phyloP scores from a whole-genome alignment of 2,329 filamentous ascomycete genomes.

The Fusarium coffeatum region DNA sequence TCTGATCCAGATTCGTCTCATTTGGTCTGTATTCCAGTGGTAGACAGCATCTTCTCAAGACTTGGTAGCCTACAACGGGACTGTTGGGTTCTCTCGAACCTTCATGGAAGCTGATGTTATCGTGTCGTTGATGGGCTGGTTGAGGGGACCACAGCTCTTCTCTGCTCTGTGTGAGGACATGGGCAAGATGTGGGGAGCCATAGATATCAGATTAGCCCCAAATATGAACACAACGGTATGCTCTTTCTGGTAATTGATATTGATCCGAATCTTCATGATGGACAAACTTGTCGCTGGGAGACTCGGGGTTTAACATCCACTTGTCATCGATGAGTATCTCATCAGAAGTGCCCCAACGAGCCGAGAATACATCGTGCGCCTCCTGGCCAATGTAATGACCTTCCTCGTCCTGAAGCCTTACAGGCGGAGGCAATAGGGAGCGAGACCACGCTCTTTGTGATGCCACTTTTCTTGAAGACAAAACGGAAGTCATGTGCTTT shows the following conservation, averaged over 20 bases:
- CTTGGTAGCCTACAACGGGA: background rate
- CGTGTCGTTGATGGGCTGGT: background rate
- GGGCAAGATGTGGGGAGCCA: background rate
- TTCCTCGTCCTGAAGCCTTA: background rate
- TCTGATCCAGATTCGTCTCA: rapidly evolving
- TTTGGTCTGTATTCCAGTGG: too few species aligned
- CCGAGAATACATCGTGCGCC: too few species aligned
- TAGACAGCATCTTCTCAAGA: background rate
- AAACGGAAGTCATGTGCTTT: background rate
- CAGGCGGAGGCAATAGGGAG: background rate
- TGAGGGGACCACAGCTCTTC: background rate
- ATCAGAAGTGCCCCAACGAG: too few species aligned
- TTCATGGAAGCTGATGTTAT: background rate
- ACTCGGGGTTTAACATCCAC: too few species aligned
- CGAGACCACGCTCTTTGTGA: background rate
- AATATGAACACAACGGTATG: too few species aligned
- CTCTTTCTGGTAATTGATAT: too few species aligned
- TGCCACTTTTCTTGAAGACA: background rate
- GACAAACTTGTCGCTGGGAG: too few species aligned
- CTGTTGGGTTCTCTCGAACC: background rate
- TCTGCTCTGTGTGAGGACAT: background rate
- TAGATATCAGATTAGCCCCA: background rate
- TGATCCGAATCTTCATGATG: too few species aligned
- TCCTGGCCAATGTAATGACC: too few species aligned
- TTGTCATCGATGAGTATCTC: too few species aligned